phyloP scores from a whole-genome alignment of 148 eudicot species.

The Suaeda aralocaspica region DNA sequence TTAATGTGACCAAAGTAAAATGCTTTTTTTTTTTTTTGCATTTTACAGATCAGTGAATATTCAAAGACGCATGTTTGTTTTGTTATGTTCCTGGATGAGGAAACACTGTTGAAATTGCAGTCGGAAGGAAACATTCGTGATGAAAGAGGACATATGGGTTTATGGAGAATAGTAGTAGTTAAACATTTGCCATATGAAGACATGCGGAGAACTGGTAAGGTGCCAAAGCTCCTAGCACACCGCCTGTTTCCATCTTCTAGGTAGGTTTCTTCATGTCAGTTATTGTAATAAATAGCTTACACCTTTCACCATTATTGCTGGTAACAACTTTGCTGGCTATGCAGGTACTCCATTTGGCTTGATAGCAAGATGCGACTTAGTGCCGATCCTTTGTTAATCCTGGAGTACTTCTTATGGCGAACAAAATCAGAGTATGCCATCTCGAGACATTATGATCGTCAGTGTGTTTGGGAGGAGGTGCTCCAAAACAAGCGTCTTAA shows the following conservation, averaged over 20 bases:
- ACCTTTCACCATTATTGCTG: neutral
- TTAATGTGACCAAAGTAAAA: neutral
- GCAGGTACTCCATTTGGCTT: conserved; percentile 97
- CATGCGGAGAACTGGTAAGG: conserved; percentile 96
- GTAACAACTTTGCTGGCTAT: conserved; percentile 7
- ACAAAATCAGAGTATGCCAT: conserved; percentile 85
- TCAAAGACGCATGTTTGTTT: conserved; percentile 88
- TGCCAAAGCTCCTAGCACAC: conserved; percentile 94
- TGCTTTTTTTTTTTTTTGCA: conserved; percentile 11
- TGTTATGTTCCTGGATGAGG: conserved; percentile 89
- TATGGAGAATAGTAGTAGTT: conserved; percentile 80
- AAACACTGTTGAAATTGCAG: conserved; percentile 58
- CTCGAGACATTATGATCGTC: conserved; percentile 90
- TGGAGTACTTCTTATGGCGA: conserved; percentile 86
- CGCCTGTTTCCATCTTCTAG: conserved; percentile 94
- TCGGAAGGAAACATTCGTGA: conserved; percentile 74
- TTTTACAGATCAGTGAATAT: conserved; percentile 84
- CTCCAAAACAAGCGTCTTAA: conserved; percentile 95
- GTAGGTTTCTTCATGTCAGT: conserved; percentile 33
- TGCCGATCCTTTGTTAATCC: conserved; percentile 75
- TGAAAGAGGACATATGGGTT: conserved; percentile 69
- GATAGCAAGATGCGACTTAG: conserved; percentile 90
- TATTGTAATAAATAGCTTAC: neutral
- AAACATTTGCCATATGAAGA: conserved; percentile 79
- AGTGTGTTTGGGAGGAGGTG: conserved; percentile 97